Percentiles rank a stretch among this genome's conserved stretches.
Conservation (phyloP, 768 basidiomycete genomes). For the Kwoniella europaea region DNA sequence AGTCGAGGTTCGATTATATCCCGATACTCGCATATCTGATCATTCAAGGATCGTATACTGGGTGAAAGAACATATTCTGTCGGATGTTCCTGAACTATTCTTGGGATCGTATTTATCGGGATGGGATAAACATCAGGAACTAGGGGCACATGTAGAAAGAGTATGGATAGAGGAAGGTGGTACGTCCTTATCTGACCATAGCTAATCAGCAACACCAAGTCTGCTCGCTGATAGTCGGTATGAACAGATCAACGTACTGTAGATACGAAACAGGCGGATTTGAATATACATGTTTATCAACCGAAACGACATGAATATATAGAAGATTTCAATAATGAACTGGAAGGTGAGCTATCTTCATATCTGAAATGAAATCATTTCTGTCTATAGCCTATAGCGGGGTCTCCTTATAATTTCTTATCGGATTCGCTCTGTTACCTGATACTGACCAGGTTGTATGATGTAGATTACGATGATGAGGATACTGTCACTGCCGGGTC, state of each 20-base stretch:
- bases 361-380: background rate
- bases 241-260: constrained; percentile 5
- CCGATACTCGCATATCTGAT: background rate
- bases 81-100: background rate
- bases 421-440: no score
- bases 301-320: constrained; percentile 74
- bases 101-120: constrained; percentile 71
- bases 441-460: background rate
- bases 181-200: constrained; percentile 40
- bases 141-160: constrained; percentile 75
- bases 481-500: constrained; percentile 84
- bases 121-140: constrained; percentile 76
- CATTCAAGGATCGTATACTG: background rate
- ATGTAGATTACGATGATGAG: constrained; percentile 64
- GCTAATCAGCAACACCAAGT: background rate
- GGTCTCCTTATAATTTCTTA: no score
- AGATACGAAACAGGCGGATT: constrained; percentile 35
- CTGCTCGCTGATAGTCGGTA: background rate
- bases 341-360: background rate
- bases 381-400: no score
- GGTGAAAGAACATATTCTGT: background rate
- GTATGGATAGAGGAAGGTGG: constrained; percentile 70
- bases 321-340: constrained; percentile 49
- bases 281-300: constrained; percentile 91
- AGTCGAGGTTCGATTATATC: constrained; percentile 17